phyloP scores from a whole-genome alignment of 75 land plant genomes.

The Ceratopteris richardii region DNA sequence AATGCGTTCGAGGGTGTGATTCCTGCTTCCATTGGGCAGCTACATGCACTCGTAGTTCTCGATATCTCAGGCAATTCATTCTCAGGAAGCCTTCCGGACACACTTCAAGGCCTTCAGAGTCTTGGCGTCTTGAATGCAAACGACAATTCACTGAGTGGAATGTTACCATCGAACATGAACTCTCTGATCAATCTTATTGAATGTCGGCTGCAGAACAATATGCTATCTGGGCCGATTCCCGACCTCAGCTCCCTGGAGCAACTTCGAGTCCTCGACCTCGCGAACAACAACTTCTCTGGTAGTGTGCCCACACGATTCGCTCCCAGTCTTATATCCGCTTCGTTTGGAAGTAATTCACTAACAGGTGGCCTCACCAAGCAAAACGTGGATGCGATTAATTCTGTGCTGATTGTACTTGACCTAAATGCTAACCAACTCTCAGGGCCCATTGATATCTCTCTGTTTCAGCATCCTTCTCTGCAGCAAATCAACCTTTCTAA shows the following conservation, averaged over 20 bases:
- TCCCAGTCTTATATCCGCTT: neutral
- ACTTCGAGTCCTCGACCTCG: slow-evolving; percentile 1
- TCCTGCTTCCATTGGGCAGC: slow-evolving; percentile 13
- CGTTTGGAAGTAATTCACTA: slow-evolving; percentile 9
- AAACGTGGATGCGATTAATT: too few relatives aligned
- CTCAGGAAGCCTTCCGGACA: slow-evolving; percentile 21
- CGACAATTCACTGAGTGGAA: slow-evolving; percentile 3
- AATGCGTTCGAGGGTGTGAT: slow-evolving; percentile 11
- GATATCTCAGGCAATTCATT: slow-evolving; percentile 22
- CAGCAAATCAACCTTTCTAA: slow-evolving; percentile 8
- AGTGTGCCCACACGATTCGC: slow-evolving; percentile 4
- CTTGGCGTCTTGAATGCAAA: slow-evolving; percentile 4
- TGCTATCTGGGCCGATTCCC: too few relatives aligned
- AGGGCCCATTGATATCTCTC: slow-evolving; percentile 9
- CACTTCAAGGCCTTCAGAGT: slow-evolving; percentile 2
- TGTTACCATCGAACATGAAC: neutral
- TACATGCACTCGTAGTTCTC: slow-evolving; percentile 6
- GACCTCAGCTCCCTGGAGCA: neutral
- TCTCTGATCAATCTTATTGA: too few relatives aligned
- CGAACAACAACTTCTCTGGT: slow-evolving; percentile 15
- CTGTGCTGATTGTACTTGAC: slow-evolving; percentile 13
- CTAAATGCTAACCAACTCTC: slow-evolving; percentile 7
- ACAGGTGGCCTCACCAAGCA: slow-evolving; percentile 3
- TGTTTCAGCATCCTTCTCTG: slow-evolving; percentile 4
- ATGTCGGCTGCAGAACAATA: too few relatives aligned